Percentiles rank a stretch among this genome's conserved stretches.
These are phyloP conservation scores for Apiospora arundinis DNA, from an alignment of 2,329 filamentous ascomycete genomes.

Conservation along the genomic window DNA sequence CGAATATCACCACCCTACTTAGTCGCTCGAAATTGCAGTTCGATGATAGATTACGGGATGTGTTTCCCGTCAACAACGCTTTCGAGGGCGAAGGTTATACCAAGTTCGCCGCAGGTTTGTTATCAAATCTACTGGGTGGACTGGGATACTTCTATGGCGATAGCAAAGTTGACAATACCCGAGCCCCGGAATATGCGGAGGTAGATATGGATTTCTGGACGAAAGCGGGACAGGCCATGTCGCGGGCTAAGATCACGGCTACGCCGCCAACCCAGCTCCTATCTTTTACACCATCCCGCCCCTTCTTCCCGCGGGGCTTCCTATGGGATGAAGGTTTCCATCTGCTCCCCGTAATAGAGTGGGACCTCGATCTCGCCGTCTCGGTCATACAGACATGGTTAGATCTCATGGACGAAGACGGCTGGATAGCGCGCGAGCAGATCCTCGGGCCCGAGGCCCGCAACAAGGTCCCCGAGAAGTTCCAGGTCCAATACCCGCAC, in stretches of 20 bases:
- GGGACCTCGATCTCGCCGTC: conserved; percentile 86
- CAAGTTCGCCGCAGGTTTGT: conserved; percentile 84
- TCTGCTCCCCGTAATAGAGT: conserved; percentile 87
- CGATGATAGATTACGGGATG: conserved; percentile 72
- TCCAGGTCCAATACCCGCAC: conserved; percentile 94
- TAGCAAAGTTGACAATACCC: conserved; percentile 86
- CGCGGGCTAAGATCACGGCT: conserved; percentile 68
- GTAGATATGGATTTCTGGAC: conserved; percentile 96
- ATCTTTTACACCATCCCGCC: conserved; percentile 87
- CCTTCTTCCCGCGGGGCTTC: conserved; percentile 96
- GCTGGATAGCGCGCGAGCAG: conserved; percentile 96
- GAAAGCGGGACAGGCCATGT: conserved; percentile 81
- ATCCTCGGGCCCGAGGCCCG: conserved; percentile 91
- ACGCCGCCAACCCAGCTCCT: conserved; percentile 90
- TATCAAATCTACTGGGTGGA: conserved; percentile 92
- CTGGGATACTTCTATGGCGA: conserved; percentile 95
- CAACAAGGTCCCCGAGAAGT: conserved; percentile 92
- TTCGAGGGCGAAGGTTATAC: conserved; percentile 77
- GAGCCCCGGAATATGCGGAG: conserved; percentile 90
- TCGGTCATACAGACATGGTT: conserved; percentile 97
- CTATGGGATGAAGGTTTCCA: conserved; percentile 99
- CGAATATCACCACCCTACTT: neutral
- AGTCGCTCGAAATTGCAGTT: conserved; percentile 53
- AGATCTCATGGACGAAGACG: conserved; percentile 96
- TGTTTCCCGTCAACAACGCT: conserved; percentile 76